These are phyloP conservation scores for Tinospora cordifolia DNA, from an alignment of 164 flowering plant species.

Conservation along the genomic window DNA sequence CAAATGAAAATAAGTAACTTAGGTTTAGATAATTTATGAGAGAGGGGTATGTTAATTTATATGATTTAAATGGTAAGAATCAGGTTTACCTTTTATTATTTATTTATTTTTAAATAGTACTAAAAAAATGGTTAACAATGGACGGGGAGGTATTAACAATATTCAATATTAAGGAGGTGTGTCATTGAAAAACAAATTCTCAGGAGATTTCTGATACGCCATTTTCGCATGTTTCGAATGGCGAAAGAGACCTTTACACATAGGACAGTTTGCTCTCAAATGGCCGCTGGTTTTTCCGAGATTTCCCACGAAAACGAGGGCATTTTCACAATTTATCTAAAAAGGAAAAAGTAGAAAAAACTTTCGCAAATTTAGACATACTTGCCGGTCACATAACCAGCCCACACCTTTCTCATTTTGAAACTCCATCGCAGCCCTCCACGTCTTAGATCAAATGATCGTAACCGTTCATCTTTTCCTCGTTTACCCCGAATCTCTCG, in stretches of 20 bases:
- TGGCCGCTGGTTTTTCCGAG: background rate
- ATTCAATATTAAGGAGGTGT: background rate
- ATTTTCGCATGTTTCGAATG: background rate
- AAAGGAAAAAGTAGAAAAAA: slow-evolving; percentile 11
- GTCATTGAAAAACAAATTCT: background rate
- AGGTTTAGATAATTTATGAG: too few species aligned
- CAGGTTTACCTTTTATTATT: too few species aligned
- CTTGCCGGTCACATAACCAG: slow-evolving; percentile 12
- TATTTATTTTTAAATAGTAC: too few species aligned
- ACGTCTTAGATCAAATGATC: slow-evolving; percentile 2
- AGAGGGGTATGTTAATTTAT: too few species aligned
- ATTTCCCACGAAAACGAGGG: background rate
- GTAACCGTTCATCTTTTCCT: slow-evolving; percentile 14
- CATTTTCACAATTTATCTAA: background rate
- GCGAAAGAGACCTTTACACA: background rate
- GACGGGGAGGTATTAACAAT: too few species aligned
- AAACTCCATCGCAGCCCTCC: slow-evolving; percentile 18
- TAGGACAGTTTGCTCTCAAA: background rate
- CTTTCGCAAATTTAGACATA: slow-evolving; percentile 6
- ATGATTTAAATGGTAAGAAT: too few species aligned
- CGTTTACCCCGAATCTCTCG: slow-evolving; percentile 22
- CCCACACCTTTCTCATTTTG: slow-evolving; percentile 9
- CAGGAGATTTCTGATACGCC: background rate
- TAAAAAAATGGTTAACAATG: too few species aligned
- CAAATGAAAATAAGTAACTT: too few species aligned